Base-by-base conservation (phyloP, 331 rosid genomes). In the Prunus yedoensis region DNA sequence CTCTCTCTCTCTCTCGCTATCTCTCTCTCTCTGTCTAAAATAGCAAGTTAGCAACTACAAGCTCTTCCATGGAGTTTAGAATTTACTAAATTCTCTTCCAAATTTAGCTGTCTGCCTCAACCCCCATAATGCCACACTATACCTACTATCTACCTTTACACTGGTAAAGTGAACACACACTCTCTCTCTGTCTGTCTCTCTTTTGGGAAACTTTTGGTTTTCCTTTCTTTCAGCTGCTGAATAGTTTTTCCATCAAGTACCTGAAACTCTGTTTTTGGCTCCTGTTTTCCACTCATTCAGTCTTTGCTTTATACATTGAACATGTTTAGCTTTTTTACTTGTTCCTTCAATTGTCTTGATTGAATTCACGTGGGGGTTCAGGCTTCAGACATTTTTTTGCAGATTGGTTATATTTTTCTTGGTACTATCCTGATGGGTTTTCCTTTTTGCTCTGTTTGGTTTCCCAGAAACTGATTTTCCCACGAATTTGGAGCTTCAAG, bases 31-130 rank as follows among this genome's bases (percentile, higher is more conserved):
- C 27, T 25, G 27, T 25, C 27, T 25, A 71, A 86, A 79, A 71
- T 82, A 73, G 87, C 81, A 86, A 75, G 82, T 66, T 85, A 67
- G 87, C 82, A 81, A 69, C 80, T 57, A 10, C 87, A 58, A 47
- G 43, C 82, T 74, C 82, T 73, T 78, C 88, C 85, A 90, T 93
- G 88, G 93, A 85, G 83, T 82, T 80, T 73, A 83, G 80, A 87
- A 70, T 69, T 66, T 79, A 77, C 78, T 76, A 52, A 46, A 49
- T 53, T 80, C 73, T 23, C 38, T 68, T 67, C 35, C 73, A 30
- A 75, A n/a, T 52, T 75, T 51, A 16, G 65, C 54, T 59, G 68
- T 75, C 82, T 66, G 51, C 57, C 76, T 75, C 75, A 59, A 66
- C 79, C 76, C 76, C 79, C 83, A 38, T 68, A 67, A 77, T 77